These are phyloP conservation scores for Nothophaeocryptopus gaeumannii DNA, from an alignment of 2,329 filamentous ascomycete species.

Conservation along the genomic window DNA sequence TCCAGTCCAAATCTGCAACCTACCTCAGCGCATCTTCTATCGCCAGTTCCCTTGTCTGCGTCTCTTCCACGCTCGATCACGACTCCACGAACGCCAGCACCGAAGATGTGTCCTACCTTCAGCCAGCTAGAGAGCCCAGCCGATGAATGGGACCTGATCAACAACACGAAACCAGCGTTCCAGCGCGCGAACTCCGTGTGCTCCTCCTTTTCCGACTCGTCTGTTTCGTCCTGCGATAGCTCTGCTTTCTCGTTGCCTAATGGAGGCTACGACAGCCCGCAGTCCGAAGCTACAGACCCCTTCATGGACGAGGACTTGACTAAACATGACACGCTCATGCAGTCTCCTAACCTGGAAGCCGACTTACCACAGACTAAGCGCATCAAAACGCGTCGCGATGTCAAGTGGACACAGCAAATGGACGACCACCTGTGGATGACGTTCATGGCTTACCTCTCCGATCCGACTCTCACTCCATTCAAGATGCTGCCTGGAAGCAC, in stretches of 20 bases:
- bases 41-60: slow-evolving; percentile 37
- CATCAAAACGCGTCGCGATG: slow-evolving; percentile 41
- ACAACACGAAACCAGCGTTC: slow-evolving; percentile 34
- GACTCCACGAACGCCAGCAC: slow-evolving; percentile 50
- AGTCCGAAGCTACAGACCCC: slow-evolving; percentile 57
- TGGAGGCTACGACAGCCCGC: slow-evolving; percentile 60
- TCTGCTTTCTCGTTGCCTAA: slow-evolving; percentile 41
- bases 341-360: slow-evolving; percentile 25
- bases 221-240: slow-evolving; percentile 58
- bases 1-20: slow-evolving; percentile 31
- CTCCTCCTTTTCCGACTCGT: slow-evolving; percentile 61
- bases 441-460: slow-evolving; percentile 63
- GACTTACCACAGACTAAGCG: slow-evolving; percentile 39
- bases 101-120: slow-evolving; percentile 24
- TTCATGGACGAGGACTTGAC: slow-evolving; percentile 41
- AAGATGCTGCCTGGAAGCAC: slow-evolving; percentile 63
- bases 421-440: slow-evolving; percentile 65
- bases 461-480: slow-evolving; percentile 65
- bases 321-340: slow-evolving; percentile 26
- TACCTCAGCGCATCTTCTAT: slow-evolving; percentile 40
- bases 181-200: slow-evolving; percentile 57
- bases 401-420: slow-evolving; percentile 60
- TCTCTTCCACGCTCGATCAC: slow-evolving; percentile 40
- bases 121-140: slow-evolving; percentile 26
- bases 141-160: slow-evolving; percentile 35